Conservation (phyloP, 2,329 filamentous ascomycete genomes). For the Colletotrichum gloeosporioides region DNA sequence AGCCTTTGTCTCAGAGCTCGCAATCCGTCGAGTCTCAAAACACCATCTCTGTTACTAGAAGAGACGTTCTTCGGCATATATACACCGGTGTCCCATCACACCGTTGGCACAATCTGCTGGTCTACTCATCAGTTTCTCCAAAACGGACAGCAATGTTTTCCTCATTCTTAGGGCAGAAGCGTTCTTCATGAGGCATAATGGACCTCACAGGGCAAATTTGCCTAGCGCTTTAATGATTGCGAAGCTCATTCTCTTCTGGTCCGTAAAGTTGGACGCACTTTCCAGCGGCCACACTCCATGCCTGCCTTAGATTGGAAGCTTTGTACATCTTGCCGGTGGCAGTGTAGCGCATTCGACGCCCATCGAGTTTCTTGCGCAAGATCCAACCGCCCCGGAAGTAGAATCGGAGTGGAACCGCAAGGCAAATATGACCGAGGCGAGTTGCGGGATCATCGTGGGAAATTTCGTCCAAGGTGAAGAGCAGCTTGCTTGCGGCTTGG, state of each 20-base stretch:
- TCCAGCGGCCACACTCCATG: not conserved
- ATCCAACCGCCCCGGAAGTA: too few relatives aligned
- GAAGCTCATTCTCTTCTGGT: not conserved
- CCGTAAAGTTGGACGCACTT: rapidly evolving
- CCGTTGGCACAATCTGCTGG: not conserved
- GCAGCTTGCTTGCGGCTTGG: not conserved
- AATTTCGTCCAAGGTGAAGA: not conserved
- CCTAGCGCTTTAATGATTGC: rapidly evolving
- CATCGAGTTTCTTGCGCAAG: not conserved
- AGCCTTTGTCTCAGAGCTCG: rapidly evolving
- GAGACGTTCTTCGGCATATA: not conserved
- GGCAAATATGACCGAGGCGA: too few relatives aligned
- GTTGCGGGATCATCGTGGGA: not conserved
- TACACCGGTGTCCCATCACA: not conserved
- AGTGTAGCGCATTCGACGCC: rapidly evolving
- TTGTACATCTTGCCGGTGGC: not conserved
- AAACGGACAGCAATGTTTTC: not conserved
- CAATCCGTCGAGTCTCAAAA: not conserved
- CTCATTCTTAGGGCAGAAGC: not conserved
- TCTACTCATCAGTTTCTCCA: rapidly evolving
- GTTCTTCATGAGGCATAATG: rapidly evolving
- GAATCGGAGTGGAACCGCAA: too few relatives aligned
- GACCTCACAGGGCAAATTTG: rapidly evolving
- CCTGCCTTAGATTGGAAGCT: not conserved
- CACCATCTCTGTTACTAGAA: rapidly evolving